A percentile compares a stretch with the other conserved stretches of the same genome.
These are phyloP conservation scores for Cucurbita moschata DNA, from an alignment of 306 rosid genomes.

Conservation along the genomic window DNA sequence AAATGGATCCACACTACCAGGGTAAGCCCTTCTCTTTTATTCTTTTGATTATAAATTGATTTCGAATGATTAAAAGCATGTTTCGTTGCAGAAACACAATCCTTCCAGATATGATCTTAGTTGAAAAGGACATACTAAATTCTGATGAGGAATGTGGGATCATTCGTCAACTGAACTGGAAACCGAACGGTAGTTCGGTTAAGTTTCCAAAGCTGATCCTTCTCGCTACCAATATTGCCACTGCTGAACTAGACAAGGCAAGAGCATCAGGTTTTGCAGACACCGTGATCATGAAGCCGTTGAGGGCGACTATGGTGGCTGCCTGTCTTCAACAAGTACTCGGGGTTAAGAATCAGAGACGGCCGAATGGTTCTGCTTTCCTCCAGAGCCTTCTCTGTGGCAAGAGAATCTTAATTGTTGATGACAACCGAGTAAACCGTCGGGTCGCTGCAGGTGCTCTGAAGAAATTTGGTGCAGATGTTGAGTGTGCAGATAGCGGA, in stretches of 20 bases:
- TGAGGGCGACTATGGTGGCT: conserved; percentile 93
- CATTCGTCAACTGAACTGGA: conserved; percentile 43
- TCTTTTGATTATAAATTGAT: too few relatives aligned
- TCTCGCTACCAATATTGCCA: conserved; percentile 67
- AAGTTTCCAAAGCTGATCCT: conserved; percentile 69
- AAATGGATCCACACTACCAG: conserved; percentile 43
- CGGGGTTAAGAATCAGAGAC: conserved; percentile 67
- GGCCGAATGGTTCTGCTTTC: conserved; percentile 41
- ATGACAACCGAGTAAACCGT: conserved; percentile 74
- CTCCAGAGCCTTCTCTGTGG: conserved; percentile 56
- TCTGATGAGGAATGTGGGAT: conserved; percentile 51
- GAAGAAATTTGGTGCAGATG: conserved; percentile 80
- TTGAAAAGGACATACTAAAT: conserved; percentile 78
- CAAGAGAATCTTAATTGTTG: conserved; percentile 84
- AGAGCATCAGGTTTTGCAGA: conserved; percentile 72
- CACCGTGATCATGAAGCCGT: conserved; percentile 86
- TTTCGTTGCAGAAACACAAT: conserved; percentile 26
- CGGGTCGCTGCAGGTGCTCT: conserved; percentile 96
- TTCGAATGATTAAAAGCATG: too few relatives aligned
- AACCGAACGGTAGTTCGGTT: conserved; percentile 41
- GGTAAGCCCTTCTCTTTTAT: conserved; percentile 22
- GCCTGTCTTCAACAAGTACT: conserved; percentile 96
- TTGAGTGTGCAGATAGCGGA: conserved; percentile 76
- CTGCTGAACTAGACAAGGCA: conserved; percentile 51
- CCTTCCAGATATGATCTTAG: conserved; percentile 67